phyloP scores from a whole-genome alignment of 495 filamentous ascomycete species.

The Chaetomidium leptoderma region DNA sequence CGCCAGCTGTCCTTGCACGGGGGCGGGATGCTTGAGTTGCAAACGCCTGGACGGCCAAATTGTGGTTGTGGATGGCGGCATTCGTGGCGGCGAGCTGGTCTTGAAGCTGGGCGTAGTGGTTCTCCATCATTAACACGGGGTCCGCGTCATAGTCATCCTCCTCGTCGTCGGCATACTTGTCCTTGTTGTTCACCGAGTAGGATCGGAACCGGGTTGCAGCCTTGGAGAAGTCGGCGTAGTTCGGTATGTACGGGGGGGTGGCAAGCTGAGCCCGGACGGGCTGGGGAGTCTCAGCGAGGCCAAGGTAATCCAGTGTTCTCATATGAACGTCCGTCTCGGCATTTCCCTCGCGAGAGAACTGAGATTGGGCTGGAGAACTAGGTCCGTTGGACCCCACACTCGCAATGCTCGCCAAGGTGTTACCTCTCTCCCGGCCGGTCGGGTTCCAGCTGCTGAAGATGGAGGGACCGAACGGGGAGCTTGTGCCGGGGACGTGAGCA shows the following conservation, averaged over 20 bases:
- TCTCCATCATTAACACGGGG: constrained; percentile 63
- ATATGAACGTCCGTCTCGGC: constrained; percentile 80
- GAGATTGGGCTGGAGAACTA: constrained; percentile 81
- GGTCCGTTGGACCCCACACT: constrained; percentile 72
- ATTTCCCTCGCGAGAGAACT: constrained; percentile 83
- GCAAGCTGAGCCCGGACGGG: constrained; percentile 67
- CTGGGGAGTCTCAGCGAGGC: constrained; percentile 90
- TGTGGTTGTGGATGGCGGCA: constrained; percentile 88
- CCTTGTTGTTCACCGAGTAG: constrained; percentile 97
- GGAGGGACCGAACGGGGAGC: constrained; percentile 76
- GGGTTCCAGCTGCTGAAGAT: constrained; percentile 86
- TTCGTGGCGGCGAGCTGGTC: constrained; percentile 70
- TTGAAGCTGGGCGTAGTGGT: constrained; percentile 57
- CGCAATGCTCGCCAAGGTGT: constrained; percentile 79
- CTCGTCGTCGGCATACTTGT: constrained; percentile 94
- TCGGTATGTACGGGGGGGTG: constrained; percentile 67
- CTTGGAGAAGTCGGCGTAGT: constrained; percentile 67
- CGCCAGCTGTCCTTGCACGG: constrained; percentile 76
- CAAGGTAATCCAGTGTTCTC: constrained; percentile 91
- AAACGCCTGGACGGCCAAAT: constrained; percentile 88
- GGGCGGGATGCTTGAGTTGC: constrained; percentile 80
- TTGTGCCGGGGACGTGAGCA: constrained; percentile 48
- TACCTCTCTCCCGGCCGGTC: constrained; percentile 64
- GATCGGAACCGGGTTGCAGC: constrained; percentile 86
- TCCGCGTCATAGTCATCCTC: constrained; percentile 76